Evolutionary conservation across 768 basidiomycete species (phyloP), one percentile per base, ranked within the genome.

Genomic region (Mycena indigotica): DNA sequence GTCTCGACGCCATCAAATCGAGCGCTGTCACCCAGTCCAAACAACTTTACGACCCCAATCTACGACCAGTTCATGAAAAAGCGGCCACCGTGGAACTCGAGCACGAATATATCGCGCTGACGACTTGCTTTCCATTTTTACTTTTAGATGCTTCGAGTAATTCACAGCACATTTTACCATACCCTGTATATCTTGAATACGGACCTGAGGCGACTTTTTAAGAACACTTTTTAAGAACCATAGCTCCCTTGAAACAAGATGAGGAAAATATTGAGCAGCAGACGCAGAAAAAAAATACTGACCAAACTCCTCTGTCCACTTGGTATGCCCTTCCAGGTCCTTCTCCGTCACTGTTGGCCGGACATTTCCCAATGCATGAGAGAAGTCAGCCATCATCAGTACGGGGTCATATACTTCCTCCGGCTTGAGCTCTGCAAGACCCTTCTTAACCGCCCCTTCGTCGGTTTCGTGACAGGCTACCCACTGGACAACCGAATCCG

Each of bases 401-500:
- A 81, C 78, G 1, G 90, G 89, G 69, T 91, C 91, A 16, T 81
- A 76, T 24, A 91, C 74, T 66, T 90, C 85, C 40, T 91, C 86
- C 3, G 84, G 80, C 30, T 83, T 80, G 44, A 92, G 73, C 45
- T 87, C 84, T 21, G 84, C 79, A 89, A 89, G 91, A 6, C 80
- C 72, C 72, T 85, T 87, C 70, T 91, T 88, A 28, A 80, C 74
- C 0, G 87, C 88, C 0, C 78, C 81, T 0, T 78, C 74, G 58
- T 89, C 88, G 1, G 89, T 89, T 0, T 91, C 89, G 3, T 88
- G 89, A 66, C 90, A 92, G 1, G 90, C 87, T n/a, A 87, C 89
- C 82, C 78, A 90, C 71, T 79, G 87, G 48, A 46, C 32, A 38
- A 35, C 35, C 4, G 23, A 57, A 19, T 51, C 28, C 15, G 53